Evolutionary conservation across 805 yeast species (phyloP).

Genomic region (Ogataea methylovora): DNA sequence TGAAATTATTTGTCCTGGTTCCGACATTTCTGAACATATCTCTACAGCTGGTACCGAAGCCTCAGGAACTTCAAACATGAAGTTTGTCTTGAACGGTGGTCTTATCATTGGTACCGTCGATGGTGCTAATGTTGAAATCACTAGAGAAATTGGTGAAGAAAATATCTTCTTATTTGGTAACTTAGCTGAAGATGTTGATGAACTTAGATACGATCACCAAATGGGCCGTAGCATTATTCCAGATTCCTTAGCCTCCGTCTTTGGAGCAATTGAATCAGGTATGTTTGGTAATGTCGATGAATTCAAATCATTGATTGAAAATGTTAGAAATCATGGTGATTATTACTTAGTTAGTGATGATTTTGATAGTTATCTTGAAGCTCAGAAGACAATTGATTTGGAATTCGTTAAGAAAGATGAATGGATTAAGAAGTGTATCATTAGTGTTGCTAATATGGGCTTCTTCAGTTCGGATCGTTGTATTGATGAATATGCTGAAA

Average conservation of each 20-base stretch:
- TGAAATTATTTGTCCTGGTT: slow-evolving; percentile 82
- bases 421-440: slow-evolving; percentile 74
- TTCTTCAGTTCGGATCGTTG: slow-evolving; percentile 89
- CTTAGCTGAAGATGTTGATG: slow-evolving; percentile 84
- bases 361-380: slow-evolving; percentile 78
- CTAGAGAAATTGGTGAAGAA: slow-evolving; percentile 89
- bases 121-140: slow-evolving; percentile 94
- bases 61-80: slow-evolving; percentile 94
- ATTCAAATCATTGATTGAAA: slow-evolving; percentile 59
- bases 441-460: slow-evolving; percentile 87
- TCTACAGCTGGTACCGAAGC: slow-evolving; percentile 98
- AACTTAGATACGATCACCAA: slow-evolving; percentile 67
- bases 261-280: slow-evolving; percentile 59
- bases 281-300: slow-evolving; percentile 62
- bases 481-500: slow-evolving; percentile 85
- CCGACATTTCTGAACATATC: slow-evolving; percentile 87
- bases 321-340: slow-evolving; percentile 71
- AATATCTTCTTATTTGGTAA: slow-evolving; percentile 90
- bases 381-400: slow-evolving; percentile 69
- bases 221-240: slow-evolving; percentile 55
- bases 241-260: slow-evolving; percentile 51
- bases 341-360: slow-evolving; percentile 84
- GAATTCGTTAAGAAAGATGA: slow-evolving; percentile 48
- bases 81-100: slow-evolving; percentile 91
- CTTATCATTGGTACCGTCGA: slow-evolving; percentile 92